phyloP scores from a whole-genome alignment of 2,329 filamentous ascomycete species.

The Apiospora pterosperma region DNA sequence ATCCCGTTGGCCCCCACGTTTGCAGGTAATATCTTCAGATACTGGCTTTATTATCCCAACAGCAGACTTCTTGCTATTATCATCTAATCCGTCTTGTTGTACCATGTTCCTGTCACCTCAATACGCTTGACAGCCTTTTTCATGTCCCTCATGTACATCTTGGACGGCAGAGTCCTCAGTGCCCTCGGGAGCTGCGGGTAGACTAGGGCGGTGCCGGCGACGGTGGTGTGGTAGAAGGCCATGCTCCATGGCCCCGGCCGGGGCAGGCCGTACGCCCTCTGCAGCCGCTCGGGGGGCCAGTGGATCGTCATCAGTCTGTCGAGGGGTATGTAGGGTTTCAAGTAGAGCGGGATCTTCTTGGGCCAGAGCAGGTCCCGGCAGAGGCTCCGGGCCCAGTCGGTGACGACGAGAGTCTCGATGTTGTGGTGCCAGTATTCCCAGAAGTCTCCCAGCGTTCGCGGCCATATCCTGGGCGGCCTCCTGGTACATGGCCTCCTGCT shows the following conservation, averaged over 20 bases:
- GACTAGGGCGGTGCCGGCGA: conserved; percentile 15
- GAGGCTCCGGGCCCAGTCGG: conserved; percentile 23
- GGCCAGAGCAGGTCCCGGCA: conserved; percentile 25
- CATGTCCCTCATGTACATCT: conserved; percentile 30
- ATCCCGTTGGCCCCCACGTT: too few relatives aligned
- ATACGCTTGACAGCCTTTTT: conserved; percentile 15
- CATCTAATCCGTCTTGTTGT: conserved; percentile 4
- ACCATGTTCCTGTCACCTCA: conserved; percentile 16
- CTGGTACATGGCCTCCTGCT: conserved; percentile 11
- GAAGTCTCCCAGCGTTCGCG: conserved; percentile 28
- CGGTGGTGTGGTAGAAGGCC: conserved; percentile 15
- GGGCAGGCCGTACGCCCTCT: conserved; percentile 21
- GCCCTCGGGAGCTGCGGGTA: conserved; percentile 23
- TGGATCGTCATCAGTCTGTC: conserved; percentile 25
- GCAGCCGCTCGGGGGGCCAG: conserved; percentile 24
- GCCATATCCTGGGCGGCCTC: conserved; percentile 31
- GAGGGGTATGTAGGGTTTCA: conserved; percentile 22
- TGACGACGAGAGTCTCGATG: conserved; percentile 29
- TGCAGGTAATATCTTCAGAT: background rate
- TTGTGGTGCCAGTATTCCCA: conserved; percentile 35
- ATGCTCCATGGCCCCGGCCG: conserved; percentile 17
- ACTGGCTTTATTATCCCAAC: background rate
- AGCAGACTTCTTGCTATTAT: background rate
- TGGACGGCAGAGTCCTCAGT: conserved; percentile 22
- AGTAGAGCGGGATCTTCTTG: conserved; percentile 21